Evolutionary conservation across 371 early-diverging fungal species (phyloP).

Genomic region (Mucor sp.): DNA sequence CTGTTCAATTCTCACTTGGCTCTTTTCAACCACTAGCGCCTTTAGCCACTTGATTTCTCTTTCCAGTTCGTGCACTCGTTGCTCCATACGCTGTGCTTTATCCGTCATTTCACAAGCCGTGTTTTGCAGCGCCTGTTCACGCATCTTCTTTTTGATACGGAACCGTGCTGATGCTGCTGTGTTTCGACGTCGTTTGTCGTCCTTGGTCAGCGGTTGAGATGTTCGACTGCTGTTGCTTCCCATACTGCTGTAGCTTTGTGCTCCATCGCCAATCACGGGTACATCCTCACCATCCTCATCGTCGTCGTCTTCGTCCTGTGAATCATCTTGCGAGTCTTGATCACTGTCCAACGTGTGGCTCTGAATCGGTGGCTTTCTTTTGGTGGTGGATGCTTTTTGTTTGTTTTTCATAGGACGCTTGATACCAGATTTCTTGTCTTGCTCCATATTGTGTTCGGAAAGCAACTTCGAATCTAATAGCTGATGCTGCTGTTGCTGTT

Average conservation of each 20-base stretch:
- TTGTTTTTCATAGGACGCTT: not conserved
- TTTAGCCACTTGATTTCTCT: slow-evolving; percentile 91
- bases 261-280: not conserved
- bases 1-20: slow-evolving; percentile 33
- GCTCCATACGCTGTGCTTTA: slow-evolving; percentile 73
- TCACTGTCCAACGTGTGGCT: not conserved
- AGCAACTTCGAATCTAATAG: not conserved
- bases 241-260: slow-evolving; percentile 8
- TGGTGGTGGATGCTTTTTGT: not conserved
- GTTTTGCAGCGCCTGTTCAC: slow-evolving; percentile 84
- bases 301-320: not conserved
- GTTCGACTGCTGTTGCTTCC: not conserved
- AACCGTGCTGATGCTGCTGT: slow-evolving; percentile 95
- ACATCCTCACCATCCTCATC: not conserved
- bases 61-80: slow-evolving; percentile 78
- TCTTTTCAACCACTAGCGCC: slow-evolving; percentile 81
- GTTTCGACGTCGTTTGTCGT: slow-evolving; percentile 91
- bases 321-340: not conserved
- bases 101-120: slow-evolving; percentile 83
- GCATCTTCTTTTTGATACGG: slow-evolving; percentile 88
- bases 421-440: not conserved
- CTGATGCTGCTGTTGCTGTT: not conserved
- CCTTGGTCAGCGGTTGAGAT: slow-evolving; percentile 41
- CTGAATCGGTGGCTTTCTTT: not conserved
- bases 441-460: not conserved